Evolutionary conservation across 768 basidiomycete genomes (phyloP).

Genomic region (Amanita pseudoporphyria): DNA sequence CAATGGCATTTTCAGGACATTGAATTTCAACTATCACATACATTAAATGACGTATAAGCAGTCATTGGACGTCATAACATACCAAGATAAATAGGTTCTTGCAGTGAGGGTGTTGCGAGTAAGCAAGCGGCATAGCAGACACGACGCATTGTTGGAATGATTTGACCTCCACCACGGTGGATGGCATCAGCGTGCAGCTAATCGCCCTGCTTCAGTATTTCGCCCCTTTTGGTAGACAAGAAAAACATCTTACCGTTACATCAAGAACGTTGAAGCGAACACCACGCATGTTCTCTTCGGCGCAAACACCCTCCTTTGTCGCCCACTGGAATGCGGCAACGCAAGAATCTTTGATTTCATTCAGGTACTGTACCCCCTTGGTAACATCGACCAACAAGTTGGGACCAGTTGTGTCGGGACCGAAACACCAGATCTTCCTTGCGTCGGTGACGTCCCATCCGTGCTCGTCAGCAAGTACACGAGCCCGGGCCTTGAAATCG

Average conservation of each 20-base stretch:
- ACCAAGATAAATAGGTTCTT: slow-evolving; percentile 96
- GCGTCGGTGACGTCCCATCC: slow-evolving; percentile 99
- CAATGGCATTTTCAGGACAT: slow-evolving; percentile 94
- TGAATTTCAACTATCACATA: slow-evolving; percentile 79
- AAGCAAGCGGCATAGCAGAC: slow-evolving; percentile 94
- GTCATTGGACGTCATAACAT: slow-evolving; percentile 12
- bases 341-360: slow-evolving; percentile 99
- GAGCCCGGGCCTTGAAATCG: slow-evolving; percentile 95
- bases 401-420: slow-evolving; percentile 94
- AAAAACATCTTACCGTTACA: slow-evolving; percentile 62
- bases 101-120: slow-evolving; percentile 83
- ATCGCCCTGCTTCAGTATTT: slow-evolving; percentile 1
- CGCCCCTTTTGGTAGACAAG: neutral
- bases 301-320: slow-evolving; percentile 93
- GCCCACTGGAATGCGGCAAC: slow-evolving; percentile 99
- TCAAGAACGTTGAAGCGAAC: slow-evolving; percentile 92
- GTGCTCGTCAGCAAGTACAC: slow-evolving; percentile 89
- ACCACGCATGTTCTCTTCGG: slow-evolving; percentile 99
- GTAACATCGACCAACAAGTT: slow-evolving; percentile 97
- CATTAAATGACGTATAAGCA: neutral
- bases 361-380: slow-evolving; percentile 98
- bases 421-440: slow-evolving; percentile 99
- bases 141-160: slow-evolving; percentile 95
- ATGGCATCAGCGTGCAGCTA: slow-evolving; percentile 98
- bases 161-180: slow-evolving; percentile 97